Conservation (phyloP, 805 yeast species). For the Saccharomycopsis vini region DNA sequence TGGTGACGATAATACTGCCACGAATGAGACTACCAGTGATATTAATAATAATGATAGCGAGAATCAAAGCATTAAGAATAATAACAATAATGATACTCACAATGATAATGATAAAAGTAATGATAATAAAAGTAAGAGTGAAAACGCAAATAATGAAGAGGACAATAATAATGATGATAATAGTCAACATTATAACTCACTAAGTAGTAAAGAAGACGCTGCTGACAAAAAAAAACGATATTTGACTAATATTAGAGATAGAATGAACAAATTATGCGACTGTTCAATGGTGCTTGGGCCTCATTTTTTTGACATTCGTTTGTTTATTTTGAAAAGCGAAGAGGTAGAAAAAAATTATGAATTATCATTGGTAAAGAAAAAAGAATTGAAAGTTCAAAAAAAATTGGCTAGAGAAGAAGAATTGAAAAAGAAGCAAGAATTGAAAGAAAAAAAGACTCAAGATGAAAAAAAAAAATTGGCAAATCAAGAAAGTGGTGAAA, state of each 20-base stretch:
- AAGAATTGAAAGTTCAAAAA: slow-evolving; percentile 22
- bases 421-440: slow-evolving; percentile 25
- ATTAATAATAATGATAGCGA: background rate
- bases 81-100: too few species aligned
- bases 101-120: too few species aligned
- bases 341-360: slow-evolving; percentile 44
- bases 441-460: slow-evolving; percentile 22
- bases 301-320: slow-evolving; percentile 64
- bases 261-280: slow-evolving; percentile 83
- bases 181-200: too few species aligned
- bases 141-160: too few species aligned
- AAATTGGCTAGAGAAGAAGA: slow-evolving; percentile 28
- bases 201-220: background rate
- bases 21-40: background rate
- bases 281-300: slow-evolving; percentile 70
- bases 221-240: slow-evolving; percentile 26
- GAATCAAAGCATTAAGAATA: background rate
- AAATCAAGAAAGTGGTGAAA: too few species aligned
- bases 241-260: slow-evolving; percentile 60
- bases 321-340: slow-evolving; percentile 82
- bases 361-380: slow-evolving; percentile 26
- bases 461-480: slow-evolving; percentile 16
- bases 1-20: background rate
- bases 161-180: too few species aligned
- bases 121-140: too few species aligned